Conservation (phyloP, 1,284 basidiomycete genomes). For the Neotropicomus parvogracilis region DNA sequence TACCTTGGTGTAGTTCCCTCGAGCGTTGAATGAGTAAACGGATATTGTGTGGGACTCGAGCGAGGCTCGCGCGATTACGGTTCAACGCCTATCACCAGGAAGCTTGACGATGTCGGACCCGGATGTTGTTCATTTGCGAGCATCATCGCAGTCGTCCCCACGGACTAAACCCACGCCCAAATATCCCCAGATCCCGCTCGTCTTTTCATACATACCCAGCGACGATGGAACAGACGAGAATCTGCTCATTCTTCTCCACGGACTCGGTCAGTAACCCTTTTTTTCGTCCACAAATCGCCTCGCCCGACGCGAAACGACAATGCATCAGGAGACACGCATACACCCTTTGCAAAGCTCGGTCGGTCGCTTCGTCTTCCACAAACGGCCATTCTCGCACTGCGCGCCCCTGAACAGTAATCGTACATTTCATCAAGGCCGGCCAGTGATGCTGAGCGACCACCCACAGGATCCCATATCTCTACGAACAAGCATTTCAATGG, state of each 20-base stretch:
- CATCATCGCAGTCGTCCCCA: slow-evolving; percentile 23
- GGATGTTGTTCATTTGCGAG: slow-evolving; percentile 22
- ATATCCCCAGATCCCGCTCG: slow-evolving; percentile 44
- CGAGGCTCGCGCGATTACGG: too few species aligned
- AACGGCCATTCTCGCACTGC: slow-evolving; percentile 77
- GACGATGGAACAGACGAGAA: slow-evolving; percentile 86
- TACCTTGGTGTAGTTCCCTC: too few species aligned
- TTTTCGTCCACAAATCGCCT: neutral
- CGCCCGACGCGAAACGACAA: neutral
- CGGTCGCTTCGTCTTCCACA: slow-evolving; percentile 77
- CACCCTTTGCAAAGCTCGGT: slow-evolving; percentile 73
- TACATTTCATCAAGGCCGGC: slow-evolving; percentile 6
- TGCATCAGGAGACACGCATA: slow-evolving; percentile 84
- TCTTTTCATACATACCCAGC: slow-evolving; percentile 64
- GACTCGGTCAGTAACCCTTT: slow-evolving; percentile 60
- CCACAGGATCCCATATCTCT: slow-evolving; percentile 73
- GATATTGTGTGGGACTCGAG: too few species aligned
- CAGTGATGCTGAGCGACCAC: slow-evolving; percentile 10
- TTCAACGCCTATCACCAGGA: too few species aligned
- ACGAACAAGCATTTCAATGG: slow-evolving; percentile 83
- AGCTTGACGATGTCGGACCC: slow-evolving; percentile 15
- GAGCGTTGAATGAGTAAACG: too few species aligned
- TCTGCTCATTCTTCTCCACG: slow-evolving; percentile 81
- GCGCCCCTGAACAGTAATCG: slow-evolving; percentile 62
- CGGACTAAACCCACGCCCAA: slow-evolving; percentile 53